These are phyloP conservation scores for Penicillium subrubescens DNA, from an alignment of 495 filamentous ascomycete genomes.

Conservation along the genomic window DNA sequence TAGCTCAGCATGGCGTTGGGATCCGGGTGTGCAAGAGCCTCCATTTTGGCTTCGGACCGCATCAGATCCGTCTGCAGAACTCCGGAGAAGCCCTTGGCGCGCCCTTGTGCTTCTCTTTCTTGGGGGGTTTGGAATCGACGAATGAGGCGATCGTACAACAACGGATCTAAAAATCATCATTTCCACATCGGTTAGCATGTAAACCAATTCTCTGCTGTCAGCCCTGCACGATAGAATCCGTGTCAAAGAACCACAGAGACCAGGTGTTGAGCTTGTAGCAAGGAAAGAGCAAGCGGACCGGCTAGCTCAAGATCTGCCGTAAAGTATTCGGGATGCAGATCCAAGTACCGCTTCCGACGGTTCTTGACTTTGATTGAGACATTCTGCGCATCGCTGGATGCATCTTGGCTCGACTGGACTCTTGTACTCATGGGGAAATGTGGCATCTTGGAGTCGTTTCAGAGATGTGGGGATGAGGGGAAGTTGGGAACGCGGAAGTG, in stretches of 20 bases:
- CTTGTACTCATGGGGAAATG: conserved; percentile 41
- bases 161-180: conserved; percentile 57
- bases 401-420: conserved; percentile 16
- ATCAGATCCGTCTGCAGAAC: conserved; percentile 70
- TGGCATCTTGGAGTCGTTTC: conserved; percentile 38
- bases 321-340: conserved; percentile 66
- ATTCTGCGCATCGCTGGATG: conserved; percentile 11
- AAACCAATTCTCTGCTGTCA: conserved; percentile 8
- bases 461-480: conserved; percentile 15
- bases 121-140: conserved; percentile 73
- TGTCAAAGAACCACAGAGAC: not conserved
- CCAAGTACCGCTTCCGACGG: conserved; percentile 65
- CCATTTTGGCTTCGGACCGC: conserved; percentile 72
- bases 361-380: conserved; percentile 56
- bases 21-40: conserved; percentile 59
- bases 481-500: conserved; percentile 31
- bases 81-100: conserved; percentile 71
- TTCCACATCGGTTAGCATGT: conserved; percentile 35
- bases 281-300: conserved; percentile 54
- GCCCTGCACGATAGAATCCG: conserved; percentile 8
- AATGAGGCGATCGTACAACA: conserved; percentile 78
- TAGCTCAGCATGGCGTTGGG: conserved; percentile 52
- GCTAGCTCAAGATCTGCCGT: conserved; percentile 63
- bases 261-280: conserved; percentile 10
- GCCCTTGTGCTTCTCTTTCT: conserved; percentile 73